Base-by-base conservation (phyloP, 2,329 filamentous ascomycete genomes). In the Fusarium burgessii region DNA sequence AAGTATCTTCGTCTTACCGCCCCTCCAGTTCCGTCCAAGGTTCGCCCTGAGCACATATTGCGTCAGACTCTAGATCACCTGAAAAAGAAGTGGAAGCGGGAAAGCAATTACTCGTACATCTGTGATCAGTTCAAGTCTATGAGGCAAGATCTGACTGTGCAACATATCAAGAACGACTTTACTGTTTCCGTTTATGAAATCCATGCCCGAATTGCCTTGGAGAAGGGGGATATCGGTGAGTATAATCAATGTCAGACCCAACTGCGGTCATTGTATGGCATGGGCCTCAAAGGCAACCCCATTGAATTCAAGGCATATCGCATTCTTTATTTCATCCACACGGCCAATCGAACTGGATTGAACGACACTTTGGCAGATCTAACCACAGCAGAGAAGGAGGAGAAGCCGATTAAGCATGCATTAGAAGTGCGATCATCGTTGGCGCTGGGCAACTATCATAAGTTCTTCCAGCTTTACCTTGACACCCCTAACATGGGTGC, bases 191-290 rank as follows among this genome's bases (percentile, higher is more conserved):
- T 98, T 50, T 99, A 99, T 83, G 96, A 99, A 84, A 97, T 95
- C 68, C 96, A 99, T 84, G 96, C 95, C 71, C 92, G 96, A 67
- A 98, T 99, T 83, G 96, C 96, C 74, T 87, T 99, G 82, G 95
- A 99, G 84, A 98, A 97, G 88, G 94, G 93, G 84, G 96, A 99
- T 87, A 90, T 98, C 86, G 95, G 96, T 99, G 96, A 99, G 96
- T 99, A 99, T 96, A 99, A 99, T 86, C 96, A 99, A 88, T 99
- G 96, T 84, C 96, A 99, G 86, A 98, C 96, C 78, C 96, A 99
- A 85, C 87, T 99, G 80, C 93, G 94, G 82, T 94, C 92, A 73
- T 86, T 99, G 78, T 98, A 99, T 84, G 89, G 90, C 81, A 89
- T 93, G 84, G 92, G 93, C 74, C 85, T 97, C 80, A 93, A 93